phyloP scores from a whole-genome alignment of 129 eudicot genomes.

The Flaveria bidentis region DNA sequence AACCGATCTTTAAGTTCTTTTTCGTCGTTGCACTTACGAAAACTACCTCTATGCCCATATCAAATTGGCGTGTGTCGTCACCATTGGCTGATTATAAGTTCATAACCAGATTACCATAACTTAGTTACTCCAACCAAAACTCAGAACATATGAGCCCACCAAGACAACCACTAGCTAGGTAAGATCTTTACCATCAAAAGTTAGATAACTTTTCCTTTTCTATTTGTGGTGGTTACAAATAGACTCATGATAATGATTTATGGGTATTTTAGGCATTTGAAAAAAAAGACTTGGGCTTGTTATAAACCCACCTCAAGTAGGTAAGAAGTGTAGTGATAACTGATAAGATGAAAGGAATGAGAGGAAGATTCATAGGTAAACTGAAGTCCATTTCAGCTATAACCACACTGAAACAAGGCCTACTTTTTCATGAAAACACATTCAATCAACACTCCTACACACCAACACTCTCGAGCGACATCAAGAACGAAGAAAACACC shows the following conservation, averaged over 20 bases:
- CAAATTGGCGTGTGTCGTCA: slow-evolving; percentile 10
- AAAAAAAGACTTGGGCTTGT: slow-evolving; percentile 20
- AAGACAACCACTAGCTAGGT: slow-evolving; percentile 24
- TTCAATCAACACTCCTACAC: slow-evolving; percentile 22
- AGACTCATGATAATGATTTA: neutral
- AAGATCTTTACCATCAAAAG: slow-evolving; percentile 22
- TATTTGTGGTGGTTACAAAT: neutral
- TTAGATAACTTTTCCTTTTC: neutral
- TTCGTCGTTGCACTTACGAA: slow-evolving; percentile 21
- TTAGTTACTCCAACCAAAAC: slow-evolving; percentile 25
- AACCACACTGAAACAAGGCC: slow-evolving; percentile 41
- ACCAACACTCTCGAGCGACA: slow-evolving; percentile 21
- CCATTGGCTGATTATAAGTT: slow-evolving; percentile 11
- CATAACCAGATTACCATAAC: slow-evolving; percentile 21
- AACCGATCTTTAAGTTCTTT: neutral
- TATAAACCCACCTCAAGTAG: slow-evolving; percentile 31
- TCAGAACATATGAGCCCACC: slow-evolving; percentile 17
- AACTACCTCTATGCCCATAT: neutral
- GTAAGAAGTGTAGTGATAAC: slow-evolving; percentile 15
- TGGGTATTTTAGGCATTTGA: slow-evolving; percentile 9
- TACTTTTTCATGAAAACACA: slow-evolving; percentile 34
- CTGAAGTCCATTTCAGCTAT: slow-evolving; percentile 52
- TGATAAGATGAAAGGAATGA: slow-evolving; percentile 50
- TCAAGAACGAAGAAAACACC: slow-evolving; percentile 39
- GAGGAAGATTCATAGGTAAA: slow-evolving; percentile 48